phyloP scores from a whole-genome alignment of 176 grass and related monocot genomes.

The Pontederia paniculata region DNA sequence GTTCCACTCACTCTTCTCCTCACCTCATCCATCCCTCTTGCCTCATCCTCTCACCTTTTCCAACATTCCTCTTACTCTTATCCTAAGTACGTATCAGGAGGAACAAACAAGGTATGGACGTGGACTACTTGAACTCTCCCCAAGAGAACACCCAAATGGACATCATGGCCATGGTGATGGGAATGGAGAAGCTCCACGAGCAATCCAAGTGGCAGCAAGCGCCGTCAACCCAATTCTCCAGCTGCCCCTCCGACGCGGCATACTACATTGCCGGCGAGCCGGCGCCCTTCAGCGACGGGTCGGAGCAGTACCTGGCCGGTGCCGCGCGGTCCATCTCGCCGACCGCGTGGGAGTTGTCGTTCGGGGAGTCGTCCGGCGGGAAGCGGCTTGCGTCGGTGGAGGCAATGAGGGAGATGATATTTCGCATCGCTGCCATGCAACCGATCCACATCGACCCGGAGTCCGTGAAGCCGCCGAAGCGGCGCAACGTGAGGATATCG shows the following conservation, averaged over 20 bases:
- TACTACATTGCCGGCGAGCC: too few species aligned
- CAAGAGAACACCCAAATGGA: conserved; percentile 61
- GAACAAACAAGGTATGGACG: conserved; percentile 36
- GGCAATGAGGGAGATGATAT: conserved; percentile 79
- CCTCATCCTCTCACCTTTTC: too few species aligned
- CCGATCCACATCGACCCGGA: conserved; percentile 74
- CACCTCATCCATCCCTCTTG: too few species aligned
- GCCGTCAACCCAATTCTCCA: conserved; percentile 6
- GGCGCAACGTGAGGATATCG: conserved; percentile 73
- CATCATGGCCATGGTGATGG: conserved; percentile 66
- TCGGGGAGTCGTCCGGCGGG: background rate
- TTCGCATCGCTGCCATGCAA: conserved; percentile 81
- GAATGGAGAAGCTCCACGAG: conserved; percentile 43
- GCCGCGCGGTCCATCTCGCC: conserved; percentile 17
- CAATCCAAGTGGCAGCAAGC: conserved; percentile 13
- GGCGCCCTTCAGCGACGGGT: too few species aligned
- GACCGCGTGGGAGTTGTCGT: background rate
- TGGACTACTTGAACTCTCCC: conserved; percentile 43
- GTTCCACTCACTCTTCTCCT: too few species aligned
- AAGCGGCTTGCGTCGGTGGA: conserved; percentile 1
- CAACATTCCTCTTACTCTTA: too few species aligned
- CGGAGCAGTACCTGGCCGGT: too few species aligned
- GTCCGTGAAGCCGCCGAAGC: conserved; percentile 65
- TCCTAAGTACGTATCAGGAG: too few species aligned
- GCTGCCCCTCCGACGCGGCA: conserved; percentile 5